Evolutionary conservation across 345 rosid species (phyloP), one percentile per base, ranked within the genome.

Genomic region (Linum tenue): DNA sequence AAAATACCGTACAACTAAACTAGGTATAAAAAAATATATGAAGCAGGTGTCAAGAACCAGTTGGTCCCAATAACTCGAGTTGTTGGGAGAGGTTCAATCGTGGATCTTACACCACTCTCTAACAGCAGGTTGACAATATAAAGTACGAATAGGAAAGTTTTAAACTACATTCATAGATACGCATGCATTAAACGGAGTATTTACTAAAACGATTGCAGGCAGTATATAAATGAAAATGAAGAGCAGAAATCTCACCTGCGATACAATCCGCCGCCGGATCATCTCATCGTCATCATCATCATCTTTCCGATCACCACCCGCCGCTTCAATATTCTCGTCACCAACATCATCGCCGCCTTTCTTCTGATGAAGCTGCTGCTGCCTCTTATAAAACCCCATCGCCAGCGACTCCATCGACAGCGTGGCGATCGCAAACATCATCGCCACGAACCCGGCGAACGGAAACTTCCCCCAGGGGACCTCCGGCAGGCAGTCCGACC

Each of bases 321-420:
- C 60, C 5, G 7, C 37, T 16, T 37, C 60, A 56, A 22, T 22
- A 22, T 22, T 22, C 31, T n/a, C 4, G 16, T 35, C 60, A 16
- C 38, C 60, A 2, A 0, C 59, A n/a, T n/a, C n/a, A 57, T 57
- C 9, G 10, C 0, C 60, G 60, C 8, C 57, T 35, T 42, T 51
- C 56, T 67, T 67, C 1, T 1, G 31, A 22, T 39, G 16, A 15
- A 67, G 37, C 16, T 60, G 57, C n/a, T n/a, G n/a, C 15, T 14
- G 31, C 56, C 64, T 60, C 59, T 48, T 48, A 48, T 67, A 61
- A 48, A 31, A 67, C 57, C 74, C 59, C 0, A 69, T 80, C 0
- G 86, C 86, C 0, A 74, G 74, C 2, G 81, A 56, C 5, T 83
- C 84, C 36, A 80, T 74, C 81, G 78, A 76, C 31, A 83, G 67